Percentiles rank a stretch among this genome's conserved stretches.
These are phyloP conservation scores for Xylaria castorea DNA, from an alignment of 495 filamentous ascomycete genomes.

Conservation along the genomic window DNA sequence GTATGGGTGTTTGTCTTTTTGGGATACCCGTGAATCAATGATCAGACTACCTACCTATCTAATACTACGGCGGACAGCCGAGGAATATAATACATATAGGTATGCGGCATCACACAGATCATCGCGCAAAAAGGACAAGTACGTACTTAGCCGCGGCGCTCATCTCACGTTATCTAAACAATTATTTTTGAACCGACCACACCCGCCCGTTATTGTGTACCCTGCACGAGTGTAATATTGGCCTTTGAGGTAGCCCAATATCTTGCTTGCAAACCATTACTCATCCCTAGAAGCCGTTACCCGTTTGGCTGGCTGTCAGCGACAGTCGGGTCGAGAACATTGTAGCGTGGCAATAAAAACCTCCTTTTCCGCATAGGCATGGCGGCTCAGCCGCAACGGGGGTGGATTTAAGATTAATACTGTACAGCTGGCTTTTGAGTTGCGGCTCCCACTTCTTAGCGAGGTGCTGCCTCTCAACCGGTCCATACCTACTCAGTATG, in stretches of 20 bases:
- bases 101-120: not conserved
- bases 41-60: conserved; percentile 2
- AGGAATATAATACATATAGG: conserved; percentile 9
- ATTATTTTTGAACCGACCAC: not conserved
- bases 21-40: conserved; percentile 4
- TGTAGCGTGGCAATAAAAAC: not conserved
- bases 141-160: not conserved
- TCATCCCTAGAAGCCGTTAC: not conserved
- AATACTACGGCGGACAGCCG: not conserved
- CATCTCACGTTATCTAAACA: conserved; percentile 13
- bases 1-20: not conserved
- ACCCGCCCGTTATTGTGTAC: not conserved
- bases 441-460: conserved; percentile 1
- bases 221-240: conserved; percentile 9
- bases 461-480: not conserved
- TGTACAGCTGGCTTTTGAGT: not conserved
- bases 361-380: not conserved
- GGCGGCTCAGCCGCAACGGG: conserved; percentile 8
- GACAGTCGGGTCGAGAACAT: not conserved
- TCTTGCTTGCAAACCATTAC: conserved; percentile 10
- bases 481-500: not conserved
- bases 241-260: not conserved
- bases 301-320: not conserved
- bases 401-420: not conserved
- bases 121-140: not conserved